A percentile compares a stretch with the other conserved stretches of the same genome.
Evolutionary conservation across 257 asterid species (phyloP).

Genomic region (Avicennia marina): DNA sequence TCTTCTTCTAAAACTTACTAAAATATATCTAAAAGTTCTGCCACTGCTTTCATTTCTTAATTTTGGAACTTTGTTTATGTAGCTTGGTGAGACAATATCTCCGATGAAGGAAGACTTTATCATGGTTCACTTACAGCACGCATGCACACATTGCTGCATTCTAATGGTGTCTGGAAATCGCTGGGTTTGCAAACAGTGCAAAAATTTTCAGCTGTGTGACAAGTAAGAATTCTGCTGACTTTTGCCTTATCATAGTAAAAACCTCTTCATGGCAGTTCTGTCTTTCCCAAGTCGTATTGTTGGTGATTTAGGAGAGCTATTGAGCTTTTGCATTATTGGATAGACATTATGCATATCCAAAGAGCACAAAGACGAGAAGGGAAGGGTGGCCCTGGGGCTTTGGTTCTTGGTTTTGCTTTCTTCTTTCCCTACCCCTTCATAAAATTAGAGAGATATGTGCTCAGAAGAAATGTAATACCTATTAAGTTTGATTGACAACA

Average conservation of each 20-base stretch:
- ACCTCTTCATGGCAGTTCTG: neutral
- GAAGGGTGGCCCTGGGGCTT: too few relatives aligned
- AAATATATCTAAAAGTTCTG: neutral
- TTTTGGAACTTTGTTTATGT: slow-evolving; percentile 19
- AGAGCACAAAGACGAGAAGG: too few relatives aligned
- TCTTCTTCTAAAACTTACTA: neutral
- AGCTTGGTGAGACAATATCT: slow-evolving; percentile 95
- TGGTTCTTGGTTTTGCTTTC: too few relatives aligned
- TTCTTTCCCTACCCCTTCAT: too few relatives aligned
- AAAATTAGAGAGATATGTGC: too few relatives aligned
- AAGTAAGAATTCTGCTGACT: slow-evolving; percentile 42
- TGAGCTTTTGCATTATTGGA: too few relatives aligned
- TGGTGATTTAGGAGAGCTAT: neutral
- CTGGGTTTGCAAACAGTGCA: slow-evolving; percentile 91
- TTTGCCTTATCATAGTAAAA: too few relatives aligned
- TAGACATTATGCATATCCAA: too few relatives aligned
- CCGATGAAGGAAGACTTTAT: slow-evolving; percentile 99
- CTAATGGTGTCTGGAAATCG: slow-evolving; percentile 83
- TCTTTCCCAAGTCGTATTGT: neutral
- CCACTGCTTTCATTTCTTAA: slow-evolving; percentile 1
- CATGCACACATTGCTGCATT: slow-evolving; percentile 86
- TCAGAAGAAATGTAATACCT: too few relatives aligned
- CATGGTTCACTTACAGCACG: slow-evolving; percentile 93
- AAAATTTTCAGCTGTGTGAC: slow-evolving; percentile 80
- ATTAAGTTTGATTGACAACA: too few relatives aligned